Evolutionary conservation across 2,329 filamentous ascomycete genomes (phyloP), one percentile per base, ranked within the genome.

Genomic region (Stachybotrys elegans): DNA sequence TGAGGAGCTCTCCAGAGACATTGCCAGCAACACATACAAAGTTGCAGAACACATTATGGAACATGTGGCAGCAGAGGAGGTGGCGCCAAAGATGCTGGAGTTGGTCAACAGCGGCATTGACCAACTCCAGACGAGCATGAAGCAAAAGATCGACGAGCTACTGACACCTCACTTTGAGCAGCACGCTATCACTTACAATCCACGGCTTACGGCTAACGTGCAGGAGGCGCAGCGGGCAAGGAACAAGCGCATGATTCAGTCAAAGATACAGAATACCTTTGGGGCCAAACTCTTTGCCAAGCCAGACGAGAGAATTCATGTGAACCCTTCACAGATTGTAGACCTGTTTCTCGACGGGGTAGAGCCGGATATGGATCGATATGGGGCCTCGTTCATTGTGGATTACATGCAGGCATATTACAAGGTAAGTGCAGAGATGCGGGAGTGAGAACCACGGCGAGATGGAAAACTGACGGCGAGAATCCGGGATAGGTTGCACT

Each of bases 141-240:
- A 69, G 13, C 47, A 48, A 0, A 75, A 78, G 53, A 55, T 69
- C 3, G 41, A 43, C 1, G 70, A 76, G 48, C 52, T 82, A 4
- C 57, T 82, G 1, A 49, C 56, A 11, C 71, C 62, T 1, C 64
- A 79, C 54, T 66, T 66, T 37, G 51, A 55, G 9, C 52, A 62
- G 1, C 70, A 76, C 51, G 71, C 72, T 0, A 74, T 76, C 43
- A 79, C 74, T 0, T 78, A 78, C 49, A 77, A 78, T 40, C 62
- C 69, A 25, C 62, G 74, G 35, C 75, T 71, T 25, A 65, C 65
- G 0, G 58, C 69, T 32, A 57, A 54, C 4, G 55, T 73, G 2
- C 58, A 67, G 34, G 51, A 52, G 3, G 42, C 56, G 36, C 54
- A 58, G 16, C 39, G 45, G 14, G 39, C 58, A 45, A 42, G 52